Base-by-base conservation (phyloP, 2,329 filamentous ascomycete genomes). In the Verticillium dahliae region DNA sequence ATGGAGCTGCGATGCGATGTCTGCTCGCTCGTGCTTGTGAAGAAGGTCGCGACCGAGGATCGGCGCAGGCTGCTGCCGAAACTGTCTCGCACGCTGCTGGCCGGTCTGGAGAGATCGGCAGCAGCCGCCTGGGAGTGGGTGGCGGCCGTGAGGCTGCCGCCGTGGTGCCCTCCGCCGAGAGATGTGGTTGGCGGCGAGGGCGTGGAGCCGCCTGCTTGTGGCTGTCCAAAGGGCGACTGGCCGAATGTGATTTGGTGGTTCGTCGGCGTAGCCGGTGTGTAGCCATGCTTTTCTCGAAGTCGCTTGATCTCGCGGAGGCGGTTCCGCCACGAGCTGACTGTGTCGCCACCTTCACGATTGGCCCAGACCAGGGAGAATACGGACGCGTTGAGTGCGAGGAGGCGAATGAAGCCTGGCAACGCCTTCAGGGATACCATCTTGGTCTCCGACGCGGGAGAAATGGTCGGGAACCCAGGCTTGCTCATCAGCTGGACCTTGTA, bases 341-440 rank as follows among this genome's bases (percentile, higher is more conserved):
- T 88, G 72, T 96, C 92, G 61, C 90, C 90, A 6, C 88, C 89
- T 65, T 90, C 85, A 56, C 87, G 83, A 69, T 86, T 87, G 56
- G 86, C 85, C 92, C 94, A 97, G n/a, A 97, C 93, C 55, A 90
- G 84, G 1, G 90, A 92, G 73, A 98, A 97, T 9, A 98, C 91
- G 14, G 91, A 96, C 0, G 95, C 93, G 70, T 97, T 98, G 65
- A 99, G 84, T 1, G 94, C 92, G 18, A 98, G 80, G 56, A 97
- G 87, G 41, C 95, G 88, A 60, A 97, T 90, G 71, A 97, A 96
- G 10, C 87, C 84, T 0, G 93, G 90, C 9, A 99, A 81, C 13
- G 91, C 91, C 67, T 86, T 88, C 37, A 94, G 84, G 15, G 90
- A 93, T 62, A 99, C 85, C 68, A 98, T 90, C 74, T 98, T 98